These are phyloP conservation scores for Saitozyma sp. DNA, from an alignment of 768 basidiomycete species.

Conservation along the genomic window DNA sequence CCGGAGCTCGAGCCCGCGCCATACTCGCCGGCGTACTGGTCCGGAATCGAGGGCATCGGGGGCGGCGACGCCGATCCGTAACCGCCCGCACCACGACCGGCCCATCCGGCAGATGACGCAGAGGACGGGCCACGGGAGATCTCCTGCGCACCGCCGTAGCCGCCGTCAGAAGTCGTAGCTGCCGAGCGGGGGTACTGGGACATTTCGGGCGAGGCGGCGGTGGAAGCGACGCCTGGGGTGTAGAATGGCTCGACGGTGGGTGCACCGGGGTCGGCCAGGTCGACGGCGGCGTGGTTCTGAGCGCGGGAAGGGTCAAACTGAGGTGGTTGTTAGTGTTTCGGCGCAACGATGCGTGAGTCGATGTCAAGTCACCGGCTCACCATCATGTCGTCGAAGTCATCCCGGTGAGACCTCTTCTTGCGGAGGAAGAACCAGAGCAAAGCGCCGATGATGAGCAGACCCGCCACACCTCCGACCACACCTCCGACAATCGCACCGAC, in stretches of 20 bases:
- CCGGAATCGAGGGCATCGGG: slow-evolving; percentile 28
- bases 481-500: slow-evolving; percentile 43
- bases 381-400: slow-evolving; percentile 52
- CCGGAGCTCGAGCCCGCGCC: slow-evolving; percentile 5
- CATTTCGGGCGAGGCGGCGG: slow-evolving; percentile 44
- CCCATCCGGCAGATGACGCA: slow-evolving; percentile 47
- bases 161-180: slow-evolving; percentile 37
- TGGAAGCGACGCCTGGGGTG: slow-evolving; percentile 43
- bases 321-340: background rate
- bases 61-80: slow-evolving; percentile 13
- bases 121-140: slow-evolving; percentile 44
- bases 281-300: slow-evolving; percentile 42
- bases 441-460: slow-evolving; percentile 35
- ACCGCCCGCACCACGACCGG: slow-evolving; percentile 41
- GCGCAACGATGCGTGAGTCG: background rate
- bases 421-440: slow-evolving; percentile 37
- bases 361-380: slow-evolving; percentile 24
- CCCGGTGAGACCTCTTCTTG: slow-evolving; percentile 32
- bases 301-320: slow-evolving; percentile 49
- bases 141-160: slow-evolving; percentile 24
- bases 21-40: slow-evolving; percentile 9
- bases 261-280: slow-evolving; percentile 28
- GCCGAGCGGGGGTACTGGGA: slow-evolving; percentile 45
- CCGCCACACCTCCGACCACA: slow-evolving; percentile 43
- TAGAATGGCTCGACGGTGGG: slow-evolving; percentile 46